These are phyloP conservation scores for Macadamia integrifolia DNA, from an alignment of 164 flowering plant genomes.

Conservation along the genomic window DNA sequence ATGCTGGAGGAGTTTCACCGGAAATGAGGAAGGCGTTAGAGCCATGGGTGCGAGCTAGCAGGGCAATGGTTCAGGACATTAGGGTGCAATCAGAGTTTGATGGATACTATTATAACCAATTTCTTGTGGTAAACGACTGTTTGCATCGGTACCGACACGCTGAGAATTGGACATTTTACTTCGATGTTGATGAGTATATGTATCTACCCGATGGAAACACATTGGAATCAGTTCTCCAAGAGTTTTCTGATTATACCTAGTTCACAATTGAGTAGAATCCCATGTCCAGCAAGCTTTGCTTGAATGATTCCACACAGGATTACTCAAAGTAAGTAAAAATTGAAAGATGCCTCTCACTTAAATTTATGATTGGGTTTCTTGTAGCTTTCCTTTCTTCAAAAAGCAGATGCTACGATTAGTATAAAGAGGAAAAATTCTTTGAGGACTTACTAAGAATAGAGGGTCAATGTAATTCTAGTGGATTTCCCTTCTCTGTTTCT, in stretches of 20 bases:
- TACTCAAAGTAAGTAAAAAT: constrained; percentile 22
- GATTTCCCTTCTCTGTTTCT: too few relatives aligned
- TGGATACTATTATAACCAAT: constrained; percentile 62
- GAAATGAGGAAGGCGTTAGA: constrained; percentile 49
- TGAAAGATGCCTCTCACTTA: too few relatives aligned
- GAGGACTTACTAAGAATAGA: too few relatives aligned
- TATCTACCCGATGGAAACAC: constrained; percentile 41
- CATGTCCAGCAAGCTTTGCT: constrained; percentile 54
- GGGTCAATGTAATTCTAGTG: too few relatives aligned
- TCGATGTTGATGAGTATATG: constrained; percentile 69
- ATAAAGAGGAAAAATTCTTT: too few relatives aligned
- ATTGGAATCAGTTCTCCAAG: constrained; percentile 38
- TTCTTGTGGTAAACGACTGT: constrained; percentile 61
- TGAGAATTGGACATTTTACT: constrained; percentile 66
- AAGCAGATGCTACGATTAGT: too few relatives aligned
- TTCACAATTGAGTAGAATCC: constrained; percentile 72
- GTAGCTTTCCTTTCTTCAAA: too few relatives aligned
- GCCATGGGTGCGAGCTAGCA: constrained; percentile 57
- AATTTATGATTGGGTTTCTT: too few relatives aligned
- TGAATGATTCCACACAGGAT: constrained; percentile 33
- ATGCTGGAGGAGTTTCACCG: constrained; percentile 51
- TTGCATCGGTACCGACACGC: constrained; percentile 42
- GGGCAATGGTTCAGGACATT: constrained; percentile 53
- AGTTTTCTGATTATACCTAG: constrained; percentile 45
- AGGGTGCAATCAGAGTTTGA: constrained; percentile 47